Evolutionary conservation across 495 filamentous ascomycete species (phyloP).

Genomic region (Trichoderma gamsii): DNA sequence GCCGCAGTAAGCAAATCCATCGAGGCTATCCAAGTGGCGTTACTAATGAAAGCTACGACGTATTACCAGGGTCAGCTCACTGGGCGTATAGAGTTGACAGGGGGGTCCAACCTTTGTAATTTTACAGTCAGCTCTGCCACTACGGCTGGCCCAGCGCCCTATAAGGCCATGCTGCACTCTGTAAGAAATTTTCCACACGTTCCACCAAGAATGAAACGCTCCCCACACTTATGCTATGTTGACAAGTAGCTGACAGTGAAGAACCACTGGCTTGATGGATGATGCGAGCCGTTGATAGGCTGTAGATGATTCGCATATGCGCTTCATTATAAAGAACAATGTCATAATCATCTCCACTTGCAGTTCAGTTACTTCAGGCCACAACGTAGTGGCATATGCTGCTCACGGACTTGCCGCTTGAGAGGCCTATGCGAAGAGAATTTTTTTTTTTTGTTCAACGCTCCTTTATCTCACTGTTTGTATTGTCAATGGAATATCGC

Average conservation of each 20-base stretch:
- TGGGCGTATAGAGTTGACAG: neutral
- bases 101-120: neutral
- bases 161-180: neutral
- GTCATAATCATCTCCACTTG: neutral
- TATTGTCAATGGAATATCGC: too few relatives aligned
- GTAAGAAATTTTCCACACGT: neutral
- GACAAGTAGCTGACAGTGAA: slow-evolving; percentile 7
- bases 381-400: too few relatives aligned
- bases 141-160: neutral
- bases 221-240: slow-evolving; percentile 3
- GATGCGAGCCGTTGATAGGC: neutral
- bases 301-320: neutral
- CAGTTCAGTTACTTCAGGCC: too few relatives aligned
- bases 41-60: neutral
- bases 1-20: neutral
- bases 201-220: neutral
- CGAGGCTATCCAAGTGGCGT: neutral
- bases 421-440: too few relatives aligned
- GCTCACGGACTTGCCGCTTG: too few relatives aligned
- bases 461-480: too few relatives aligned
- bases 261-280: neutral
- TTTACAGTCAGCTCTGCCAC: neutral
- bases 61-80: neutral
- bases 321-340: neutral
- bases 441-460: too few relatives aligned